phyloP scores from a whole-genome alignment of 164 flowering plant species.

The Tetrastigma voinierianum region DNA sequence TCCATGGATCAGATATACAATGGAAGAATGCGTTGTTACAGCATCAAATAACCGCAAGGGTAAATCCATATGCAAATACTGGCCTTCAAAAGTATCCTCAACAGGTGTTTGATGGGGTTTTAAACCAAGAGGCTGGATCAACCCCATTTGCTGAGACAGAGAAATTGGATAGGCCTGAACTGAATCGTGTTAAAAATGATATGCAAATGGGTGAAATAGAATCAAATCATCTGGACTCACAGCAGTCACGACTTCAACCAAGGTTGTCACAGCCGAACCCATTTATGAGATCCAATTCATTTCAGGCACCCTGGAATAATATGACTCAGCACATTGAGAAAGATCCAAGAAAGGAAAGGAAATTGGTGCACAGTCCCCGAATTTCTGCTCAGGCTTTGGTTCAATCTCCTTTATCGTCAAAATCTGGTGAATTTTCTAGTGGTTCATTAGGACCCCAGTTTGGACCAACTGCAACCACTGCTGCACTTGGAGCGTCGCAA shows the following conservation, averaged over 20 bases:
- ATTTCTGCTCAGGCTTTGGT: constrained; percentile 64
- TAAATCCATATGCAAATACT: constrained; percentile 51
- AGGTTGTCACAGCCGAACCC: constrained; percentile 45
- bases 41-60: constrained; percentile 61
- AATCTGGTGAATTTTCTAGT: constrained; percentile 87
- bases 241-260: constrained; percentile 52
- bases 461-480: constrained; percentile 43
- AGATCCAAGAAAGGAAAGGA: constrained; percentile 73
- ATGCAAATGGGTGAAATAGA: constrained; percentile 41
- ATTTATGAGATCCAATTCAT: constrained; percentile 52
- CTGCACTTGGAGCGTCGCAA: constrained; percentile 47
- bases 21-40: constrained; percentile 64
- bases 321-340: constrained; percentile 59
- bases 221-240: constrained; percentile 44
- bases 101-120: constrained; percentile 57
- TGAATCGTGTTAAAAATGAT: constrained; percentile 39
- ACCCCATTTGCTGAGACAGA: constrained; percentile 50
- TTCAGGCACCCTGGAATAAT: constrained; percentile 71
- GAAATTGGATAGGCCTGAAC: constrained; percentile 50
- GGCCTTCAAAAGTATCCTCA: constrained; percentile 55
- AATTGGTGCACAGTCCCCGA: constrained; percentile 76
- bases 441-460: constrained; percentile 71
- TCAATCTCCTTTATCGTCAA: constrained; percentile 86
- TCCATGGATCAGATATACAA: constrained; percentile 56
- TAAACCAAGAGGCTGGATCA: constrained; percentile 52